Evolutionary conservation across 768 basidiomycete genomes (phyloP).

Genomic region (Sporobolomyces phaffii): DNA sequence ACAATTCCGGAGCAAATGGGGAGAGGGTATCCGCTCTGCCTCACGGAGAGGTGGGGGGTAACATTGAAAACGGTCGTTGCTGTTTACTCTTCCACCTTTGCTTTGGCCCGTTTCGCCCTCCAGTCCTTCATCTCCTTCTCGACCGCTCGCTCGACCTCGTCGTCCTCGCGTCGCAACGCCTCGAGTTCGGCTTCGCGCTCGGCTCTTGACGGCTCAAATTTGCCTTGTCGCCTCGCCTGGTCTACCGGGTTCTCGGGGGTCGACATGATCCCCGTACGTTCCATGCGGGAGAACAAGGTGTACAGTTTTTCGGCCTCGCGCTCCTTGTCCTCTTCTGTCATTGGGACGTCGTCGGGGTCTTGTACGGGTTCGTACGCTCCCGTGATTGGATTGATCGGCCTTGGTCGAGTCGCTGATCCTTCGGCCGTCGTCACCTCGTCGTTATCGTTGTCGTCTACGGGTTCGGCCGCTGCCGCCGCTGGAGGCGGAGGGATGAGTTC

Average conservation of each 20-base stretch:
- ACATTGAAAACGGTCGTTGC: background rate
- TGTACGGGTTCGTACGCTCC: conserved; percentile 53
- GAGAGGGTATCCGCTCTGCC: no score
- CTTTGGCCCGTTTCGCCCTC: conserved; percentile 20
- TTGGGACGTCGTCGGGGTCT: conserved; percentile 51
- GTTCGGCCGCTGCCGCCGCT: no score
- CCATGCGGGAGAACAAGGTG: conserved; percentile 81
- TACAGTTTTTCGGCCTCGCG: conserved; percentile 85
- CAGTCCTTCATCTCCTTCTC: conserved; percentile 38
- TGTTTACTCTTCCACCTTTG: background rate
- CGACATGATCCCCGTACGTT: conserved; percentile 59
- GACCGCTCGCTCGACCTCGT: conserved; percentile 39
- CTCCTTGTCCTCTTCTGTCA: conserved; percentile 96
- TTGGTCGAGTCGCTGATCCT: no score
- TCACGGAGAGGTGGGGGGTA: background rate
- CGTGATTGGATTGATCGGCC: conserved; percentile 71
- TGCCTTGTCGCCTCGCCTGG: conserved; percentile 31
- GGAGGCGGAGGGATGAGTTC: conserved; percentile 56
- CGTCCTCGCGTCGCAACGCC: conserved; percentile 22
- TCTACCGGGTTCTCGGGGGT: conserved; percentile 54
- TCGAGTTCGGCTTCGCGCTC: conserved; percentile 25
- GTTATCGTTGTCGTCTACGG: background rate
- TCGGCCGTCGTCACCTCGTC: conserved; percentile 4
- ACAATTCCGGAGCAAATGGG: no score
- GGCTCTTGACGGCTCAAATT: conserved; percentile 33